These are phyloP conservation scores for Colletotrichum spinosum DNA, from an alignment of 2,329 filamentous ascomycete species.

Conservation along the genomic window DNA sequence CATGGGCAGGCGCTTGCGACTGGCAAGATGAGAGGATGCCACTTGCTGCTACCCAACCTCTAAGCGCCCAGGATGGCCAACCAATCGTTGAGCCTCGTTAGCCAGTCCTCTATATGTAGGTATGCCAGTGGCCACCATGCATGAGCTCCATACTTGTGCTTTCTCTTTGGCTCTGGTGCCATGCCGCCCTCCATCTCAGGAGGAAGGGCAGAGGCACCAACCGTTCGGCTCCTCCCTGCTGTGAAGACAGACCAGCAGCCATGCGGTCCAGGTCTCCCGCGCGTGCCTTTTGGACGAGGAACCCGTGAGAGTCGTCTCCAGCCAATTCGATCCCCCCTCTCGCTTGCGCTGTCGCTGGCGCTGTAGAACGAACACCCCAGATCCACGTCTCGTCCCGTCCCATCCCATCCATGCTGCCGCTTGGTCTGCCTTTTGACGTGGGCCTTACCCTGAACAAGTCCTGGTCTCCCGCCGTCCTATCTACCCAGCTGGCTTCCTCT, in stretches of 20 bases:
- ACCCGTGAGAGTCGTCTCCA: background rate
- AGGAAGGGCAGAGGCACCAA: background rate
- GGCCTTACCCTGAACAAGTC: slow-evolving; percentile 19
- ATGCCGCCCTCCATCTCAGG: slow-evolving; percentile 16
- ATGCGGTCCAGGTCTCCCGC: background rate
- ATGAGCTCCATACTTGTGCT: slow-evolving; percentile 26
- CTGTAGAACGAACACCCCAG: slow-evolving; percentile 23
- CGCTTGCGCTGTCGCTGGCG: slow-evolving; percentile 9
- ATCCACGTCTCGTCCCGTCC: slow-evolving; percentile 17
- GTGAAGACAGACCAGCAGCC: no score
- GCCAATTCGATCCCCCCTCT: slow-evolving; percentile 3
- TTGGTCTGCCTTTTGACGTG: slow-evolving; percentile 20
- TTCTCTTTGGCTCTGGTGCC: slow-evolving; percentile 26
- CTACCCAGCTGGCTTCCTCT: slow-evolving; percentile 29
- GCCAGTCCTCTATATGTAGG: background rate
- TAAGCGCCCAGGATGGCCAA: slow-evolving; percentile 37
- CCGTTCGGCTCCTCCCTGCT: background rate
- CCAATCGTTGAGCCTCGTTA: slow-evolving; percentile 39
- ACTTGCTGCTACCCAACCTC: slow-evolving; percentile 28
- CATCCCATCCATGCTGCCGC: slow-evolving; percentile 25
- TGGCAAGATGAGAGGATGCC: slow-evolving; percentile 29
- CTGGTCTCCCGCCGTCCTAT: slow-evolving; percentile 26
- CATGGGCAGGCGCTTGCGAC: slow-evolving; percentile 37
- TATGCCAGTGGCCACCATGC: slow-evolving; percentile 36
- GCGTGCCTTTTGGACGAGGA: background rate